phyloP scores from a whole-genome alignment of 495 filamentous ascomycete genomes.

The Lindgomyces ingoldianus region DNA sequence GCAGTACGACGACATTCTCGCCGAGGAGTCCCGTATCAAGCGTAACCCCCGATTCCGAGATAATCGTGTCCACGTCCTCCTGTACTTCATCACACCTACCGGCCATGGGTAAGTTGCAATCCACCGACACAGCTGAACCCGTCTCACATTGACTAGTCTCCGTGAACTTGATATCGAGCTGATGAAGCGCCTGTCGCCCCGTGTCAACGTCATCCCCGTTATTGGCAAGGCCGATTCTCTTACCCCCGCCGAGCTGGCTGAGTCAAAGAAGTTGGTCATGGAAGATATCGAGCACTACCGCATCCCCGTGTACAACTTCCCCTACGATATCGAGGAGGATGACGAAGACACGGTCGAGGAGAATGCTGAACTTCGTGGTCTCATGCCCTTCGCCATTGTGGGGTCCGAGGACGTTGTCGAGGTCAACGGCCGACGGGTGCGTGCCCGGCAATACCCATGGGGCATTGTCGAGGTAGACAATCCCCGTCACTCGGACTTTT shows the following conservation, averaged over 20 bases:
- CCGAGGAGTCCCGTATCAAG: conserved; percentile 99
- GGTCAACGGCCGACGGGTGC: conserved; percentile 85
- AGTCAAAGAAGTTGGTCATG: conserved; percentile 99
- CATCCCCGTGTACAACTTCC: conserved; percentile 99
- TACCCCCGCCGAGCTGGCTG: conserved; percentile 92
- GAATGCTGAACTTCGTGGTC: conserved; percentile 91
- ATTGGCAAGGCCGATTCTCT: conserved; percentile 98
- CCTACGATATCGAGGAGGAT: conserved; percentile 98
- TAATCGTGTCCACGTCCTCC: conserved; percentile 94
- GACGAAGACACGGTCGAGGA: conserved; percentile 99
- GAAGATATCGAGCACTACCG: conserved; percentile 99
- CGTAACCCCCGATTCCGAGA: conserved; percentile 99
- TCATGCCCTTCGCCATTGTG: conserved; percentile 99
- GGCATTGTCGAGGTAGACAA: conserved; percentile 99
- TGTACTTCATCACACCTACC: conserved; percentile 99
- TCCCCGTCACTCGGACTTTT: conserved; percentile 96
- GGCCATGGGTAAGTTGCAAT: conserved; percentile 74
- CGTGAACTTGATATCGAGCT: conserved; percentile 98
- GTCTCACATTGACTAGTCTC: conserved; percentile 59
- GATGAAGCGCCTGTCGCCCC: conserved; percentile 97
- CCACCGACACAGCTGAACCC: conserved; percentile 26
- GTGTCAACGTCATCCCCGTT: conserved; percentile 98
- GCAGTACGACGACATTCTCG: conserved; percentile 98
- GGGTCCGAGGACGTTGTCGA: conserved; percentile 94
- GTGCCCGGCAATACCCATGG: conserved; percentile 97